phyloP scores from a whole-genome alignment of 2,329 filamentous ascomycete genomes.

The Hypomyces perniciosus region DNA sequence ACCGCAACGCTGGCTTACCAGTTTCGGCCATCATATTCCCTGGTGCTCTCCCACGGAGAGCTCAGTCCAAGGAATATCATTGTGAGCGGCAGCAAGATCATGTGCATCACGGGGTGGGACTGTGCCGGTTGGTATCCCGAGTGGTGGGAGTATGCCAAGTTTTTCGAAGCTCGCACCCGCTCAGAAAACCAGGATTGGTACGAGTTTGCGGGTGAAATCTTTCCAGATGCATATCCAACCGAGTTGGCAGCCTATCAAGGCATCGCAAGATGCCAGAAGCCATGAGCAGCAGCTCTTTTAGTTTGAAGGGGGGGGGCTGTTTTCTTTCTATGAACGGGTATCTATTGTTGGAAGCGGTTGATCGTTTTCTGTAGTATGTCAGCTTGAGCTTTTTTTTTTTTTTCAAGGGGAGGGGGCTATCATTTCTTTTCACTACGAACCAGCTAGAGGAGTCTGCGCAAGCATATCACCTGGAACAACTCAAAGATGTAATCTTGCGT shows the following conservation, averaged over 20 bases:
- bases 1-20: conserved; percentile 17
- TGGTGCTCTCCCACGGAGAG: conserved; percentile 21
- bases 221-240: conserved; percentile 16
- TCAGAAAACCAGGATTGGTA: conserved; percentile 27
- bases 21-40: conserved; percentile 13
- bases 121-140: conserved; percentile 27
- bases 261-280: conserved; percentile 23
- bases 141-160: conserved; percentile 32
- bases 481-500: too few relatives aligned
- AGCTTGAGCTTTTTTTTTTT: too few relatives aligned
- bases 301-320: neutral
- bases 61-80: conserved; percentile 26
- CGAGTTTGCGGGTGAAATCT: conserved; percentile 25
- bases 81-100: conserved; percentile 19
- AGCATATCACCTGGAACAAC: too few relatives aligned
- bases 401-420: too few relatives aligned
- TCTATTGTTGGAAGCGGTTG: too few relatives aligned
- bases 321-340: neutral
- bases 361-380: too few relatives aligned
- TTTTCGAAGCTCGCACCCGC: conserved; percentile 26
- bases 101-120: conserved; percentile 26
- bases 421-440: too few relatives aligned
- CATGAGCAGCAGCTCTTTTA: conserved; percentile 7
- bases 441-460: too few relatives aligned
- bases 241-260: conserved; percentile 28